Base-by-base conservation (phyloP, 371 early-diverging fungal species). In the Mucor racemosus region DNA sequence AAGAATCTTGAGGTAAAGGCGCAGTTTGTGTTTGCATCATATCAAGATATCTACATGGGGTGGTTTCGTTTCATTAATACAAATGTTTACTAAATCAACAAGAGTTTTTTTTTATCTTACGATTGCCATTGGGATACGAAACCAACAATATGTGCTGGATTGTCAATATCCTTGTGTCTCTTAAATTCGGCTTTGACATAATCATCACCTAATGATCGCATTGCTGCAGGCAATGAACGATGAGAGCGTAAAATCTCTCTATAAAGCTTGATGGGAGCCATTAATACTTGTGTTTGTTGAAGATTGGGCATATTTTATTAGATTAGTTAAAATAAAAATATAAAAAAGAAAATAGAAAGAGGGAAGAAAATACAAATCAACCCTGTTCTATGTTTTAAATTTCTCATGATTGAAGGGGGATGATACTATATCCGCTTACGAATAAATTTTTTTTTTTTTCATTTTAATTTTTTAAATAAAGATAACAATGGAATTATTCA, bases 121-220 rank as follows among this genome's bases (percentile, higher is more conserved):
- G 76, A 72, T 70, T 86, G 85, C 90, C 90, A 90, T 65, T 90
- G 87, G 41, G 80, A 78, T 15, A 88, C 67, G 67, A 90, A 90
- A 14, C 88, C 90, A 17, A 86, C 83, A 60, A 90, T 84, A 46
- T 88, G 87, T n/a, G 82, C 76, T n/a, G 88, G 87, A 60, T 88
- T 88, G 34, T 86, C 84, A 42, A 87, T 79, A 42, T 79, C 71
- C 62, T 86, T 86, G 74, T 90, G 90, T 60, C 87, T 76, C 57
- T 77, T 78, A 64, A 90, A 90, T 68, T 90, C 90, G 4, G 87
- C 75, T 71, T 87, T 87, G 61, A 90, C 90, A 65, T 90, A 90
- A 41, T 86, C 86, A 62, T 90, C 88, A 2, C 90, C 90, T 42
- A 90, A 71, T 44, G 80, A 72, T 1, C 90, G 86, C 77, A 87